Conservation (phyloP, 2,329 filamentous ascomycete genomes). For the Moelleriella libera region DNA sequence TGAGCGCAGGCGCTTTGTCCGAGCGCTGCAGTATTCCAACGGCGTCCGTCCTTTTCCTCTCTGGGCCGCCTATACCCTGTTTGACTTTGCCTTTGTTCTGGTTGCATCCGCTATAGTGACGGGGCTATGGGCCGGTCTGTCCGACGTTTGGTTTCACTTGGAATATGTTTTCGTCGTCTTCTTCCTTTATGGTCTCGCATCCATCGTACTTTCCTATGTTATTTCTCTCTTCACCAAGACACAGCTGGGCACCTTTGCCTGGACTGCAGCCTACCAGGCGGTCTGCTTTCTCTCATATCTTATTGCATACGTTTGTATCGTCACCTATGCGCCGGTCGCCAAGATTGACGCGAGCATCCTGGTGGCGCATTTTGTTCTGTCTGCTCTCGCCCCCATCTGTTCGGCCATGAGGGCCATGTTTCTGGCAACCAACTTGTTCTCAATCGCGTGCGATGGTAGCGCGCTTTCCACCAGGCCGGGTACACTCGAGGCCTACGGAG, state of each 20-base stretch:
- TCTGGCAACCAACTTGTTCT: slow-evolving; percentile 71
- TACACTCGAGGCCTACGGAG: slow-evolving; percentile 61
- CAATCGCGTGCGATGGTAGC: slow-evolving; percentile 55
- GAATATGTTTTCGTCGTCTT: slow-evolving; percentile 75
- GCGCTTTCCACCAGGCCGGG: slow-evolving; percentile 54
- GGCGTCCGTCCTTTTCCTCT: slow-evolving; percentile 70
- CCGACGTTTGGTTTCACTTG: slow-evolving; percentile 59
- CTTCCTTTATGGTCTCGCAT: slow-evolving; percentile 65
- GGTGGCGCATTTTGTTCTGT: slow-evolving; percentile 62
- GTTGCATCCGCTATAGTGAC: slow-evolving; percentile 48
- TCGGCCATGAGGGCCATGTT: slow-evolving; percentile 64
- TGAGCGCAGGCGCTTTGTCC: slow-evolving; percentile 65
- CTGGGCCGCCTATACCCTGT: slow-evolving; percentile 70
- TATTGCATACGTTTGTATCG: slow-evolving; percentile 54
- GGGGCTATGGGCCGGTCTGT: slow-evolving; percentile 52
- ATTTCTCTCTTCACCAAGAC: slow-evolving; percentile 68
- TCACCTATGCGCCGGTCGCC: slow-evolving; percentile 61
- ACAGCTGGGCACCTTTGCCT: slow-evolving; percentile 73
- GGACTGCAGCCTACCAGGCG: slow-evolving; percentile 64
- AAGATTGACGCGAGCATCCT: slow-evolving; percentile 53
- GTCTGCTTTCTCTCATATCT: slow-evolving; percentile 58
- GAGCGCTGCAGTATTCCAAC: slow-evolving; percentile 82
- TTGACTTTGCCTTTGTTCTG: slow-evolving; percentile 67
- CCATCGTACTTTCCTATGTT: slow-evolving; percentile 64
- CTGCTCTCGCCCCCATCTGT: slow-evolving; percentile 60